These are phyloP conservation scores for Hanseniaspora sp. DNA, from an alignment of 1,139 yeast species.

Conservation along the genomic window DNA sequence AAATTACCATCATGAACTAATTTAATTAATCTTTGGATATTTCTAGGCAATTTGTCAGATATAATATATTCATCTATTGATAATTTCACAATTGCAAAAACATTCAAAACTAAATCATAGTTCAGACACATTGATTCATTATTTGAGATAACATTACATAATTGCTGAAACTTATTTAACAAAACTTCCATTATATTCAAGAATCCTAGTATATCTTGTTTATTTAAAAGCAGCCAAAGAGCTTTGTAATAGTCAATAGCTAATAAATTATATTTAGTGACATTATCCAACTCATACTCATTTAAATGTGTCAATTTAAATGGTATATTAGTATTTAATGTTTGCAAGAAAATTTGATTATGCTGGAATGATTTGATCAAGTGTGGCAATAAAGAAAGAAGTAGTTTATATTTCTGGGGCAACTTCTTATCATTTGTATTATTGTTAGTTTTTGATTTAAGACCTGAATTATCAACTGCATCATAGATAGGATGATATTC, in stretches of 20 bases:
- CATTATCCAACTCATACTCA: not conserved
- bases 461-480: not conserved
- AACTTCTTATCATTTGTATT: not conserved
- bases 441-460: not conserved
- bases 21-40: not conserved
- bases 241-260: slow-evolving; percentile 3
- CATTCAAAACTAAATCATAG: not conserved
- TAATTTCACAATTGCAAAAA: slow-evolving; percentile 3
- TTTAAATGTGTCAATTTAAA: slow-evolving; percentile 4
- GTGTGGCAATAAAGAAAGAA: not conserved
- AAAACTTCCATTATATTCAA: slow-evolving; percentile 4
- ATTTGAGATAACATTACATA: not conserved
- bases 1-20: slow-evolving; percentile 6
- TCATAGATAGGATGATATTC: slow-evolving; percentile 8
- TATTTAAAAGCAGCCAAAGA: slow-evolving; percentile 4
- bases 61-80: slow-evolving; percentile 8
- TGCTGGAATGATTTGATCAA: slow-evolving; percentile 8
- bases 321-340: slow-evolving; percentile 10
- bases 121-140: not conserved
- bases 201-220: slow-evolving; percentile 8
- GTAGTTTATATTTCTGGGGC: slow-evolving; percentile 1
- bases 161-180: not conserved
- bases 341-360: slow-evolving; percentile 6
- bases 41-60: not conserved
- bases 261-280: not conserved